Percentiles rank a stretch among this genome's conserved stretches.
These are phyloP conservation scores for Neurospora sp. DNA, from an alignment of 2,329 filamentous ascomycete genomes.

Conservation along the genomic window DNA sequence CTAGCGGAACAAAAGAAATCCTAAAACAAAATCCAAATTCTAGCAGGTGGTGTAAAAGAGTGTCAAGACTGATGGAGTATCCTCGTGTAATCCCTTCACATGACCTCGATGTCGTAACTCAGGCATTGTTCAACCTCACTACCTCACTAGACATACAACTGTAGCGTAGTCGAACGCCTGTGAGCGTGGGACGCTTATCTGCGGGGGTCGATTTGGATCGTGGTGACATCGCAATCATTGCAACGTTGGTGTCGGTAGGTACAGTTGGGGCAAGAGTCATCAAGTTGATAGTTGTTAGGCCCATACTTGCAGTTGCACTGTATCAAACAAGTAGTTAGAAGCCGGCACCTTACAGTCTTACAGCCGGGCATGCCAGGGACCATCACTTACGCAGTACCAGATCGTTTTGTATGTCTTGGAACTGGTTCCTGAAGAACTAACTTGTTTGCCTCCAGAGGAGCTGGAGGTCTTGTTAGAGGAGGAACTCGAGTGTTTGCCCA, in stretches of 20 bases:
- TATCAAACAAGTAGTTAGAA: not conserved
- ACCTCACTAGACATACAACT: not conserved
- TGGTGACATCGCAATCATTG: not conserved
- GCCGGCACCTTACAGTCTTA: not conserved
- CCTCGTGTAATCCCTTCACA: not conserved
- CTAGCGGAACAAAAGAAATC: not conserved
- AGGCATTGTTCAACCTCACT: not conserved
- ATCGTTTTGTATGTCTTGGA: not conserved
- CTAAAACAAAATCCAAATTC: not conserved
- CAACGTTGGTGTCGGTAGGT: constrained; percentile 1
- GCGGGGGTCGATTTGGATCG: not conserved
- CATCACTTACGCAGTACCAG: constrained; percentile 12
- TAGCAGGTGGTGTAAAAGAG: not conserved
- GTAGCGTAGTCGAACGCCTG: not conserved
- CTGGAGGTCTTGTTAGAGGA: not conserved
- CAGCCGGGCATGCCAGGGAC: not conserved
- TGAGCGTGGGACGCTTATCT: not conserved
- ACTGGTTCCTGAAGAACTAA: not conserved
- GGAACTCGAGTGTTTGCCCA: not conserved
- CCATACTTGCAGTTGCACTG: constrained; percentile 7
- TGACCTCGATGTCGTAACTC: not conserved
- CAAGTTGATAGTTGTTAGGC: not conserved
- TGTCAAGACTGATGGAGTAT: not conserved
- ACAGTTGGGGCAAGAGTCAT: constrained; percentile 4
- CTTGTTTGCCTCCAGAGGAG: not conserved